A percentile compares a stretch with the other conserved stretches of the same genome.
These are phyloP conservation scores for Diophrys appendiculata DNA, from an alignment of 73 alveolate species.

Conservation along the genomic window DNA sequence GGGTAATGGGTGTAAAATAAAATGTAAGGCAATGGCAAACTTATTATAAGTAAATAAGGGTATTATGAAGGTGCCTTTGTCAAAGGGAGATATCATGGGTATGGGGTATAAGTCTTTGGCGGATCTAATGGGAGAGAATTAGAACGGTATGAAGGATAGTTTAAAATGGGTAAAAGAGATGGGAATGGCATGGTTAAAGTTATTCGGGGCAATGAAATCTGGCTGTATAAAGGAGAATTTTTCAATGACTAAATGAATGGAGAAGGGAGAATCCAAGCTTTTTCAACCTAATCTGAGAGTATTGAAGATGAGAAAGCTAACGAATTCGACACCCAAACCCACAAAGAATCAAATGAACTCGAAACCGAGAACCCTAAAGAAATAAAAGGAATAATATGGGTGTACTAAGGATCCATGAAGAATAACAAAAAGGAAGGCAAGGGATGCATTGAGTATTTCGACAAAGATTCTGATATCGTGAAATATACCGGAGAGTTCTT, in stretches of 20 bases:
- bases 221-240: not conserved
- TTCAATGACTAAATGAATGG: not conserved
- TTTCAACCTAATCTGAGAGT: no score
- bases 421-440: not conserved
- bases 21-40: slow-evolving; percentile 76
- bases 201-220: not conserved
- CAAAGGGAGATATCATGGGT: slow-evolving; percentile 33
- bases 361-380: not conserved
- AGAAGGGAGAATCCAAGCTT: not conserved
- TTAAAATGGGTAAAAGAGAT: not conserved
- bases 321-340: no score
- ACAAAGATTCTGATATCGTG: not conserved
- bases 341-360: no score
- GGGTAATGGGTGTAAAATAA: slow-evolving; percentile 59
- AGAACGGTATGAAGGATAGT: not conserved
- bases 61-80: slow-evolving; percentile 67
- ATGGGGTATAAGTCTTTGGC: not conserved
- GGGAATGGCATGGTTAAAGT: not conserved
- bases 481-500: not conserved
- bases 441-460: not conserved
- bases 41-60: slow-evolving; percentile 72
- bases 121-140: no score
- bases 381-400: not conserved
- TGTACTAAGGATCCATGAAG: not conserved
- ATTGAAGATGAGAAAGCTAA: no score